A percentile compares a stretch with the other conserved stretches of the same genome.
phyloP scores from a whole-genome alignment of 1,139 yeast genomes.

The Nakaseomyces delphensis region DNA sequence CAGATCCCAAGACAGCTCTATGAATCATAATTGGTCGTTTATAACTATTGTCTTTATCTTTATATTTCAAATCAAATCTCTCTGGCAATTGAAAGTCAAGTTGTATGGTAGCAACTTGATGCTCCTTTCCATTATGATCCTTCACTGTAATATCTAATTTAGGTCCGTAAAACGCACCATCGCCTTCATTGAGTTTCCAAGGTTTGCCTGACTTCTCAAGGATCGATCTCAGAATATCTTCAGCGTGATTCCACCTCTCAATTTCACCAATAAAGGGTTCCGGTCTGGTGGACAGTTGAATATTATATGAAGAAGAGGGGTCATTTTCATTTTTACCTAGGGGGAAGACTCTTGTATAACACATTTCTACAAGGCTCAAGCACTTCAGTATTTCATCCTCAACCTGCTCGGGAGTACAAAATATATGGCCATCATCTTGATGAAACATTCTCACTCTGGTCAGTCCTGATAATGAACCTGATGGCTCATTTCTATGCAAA shows the following conservation, averaged over 20 bases:
- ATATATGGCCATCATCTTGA: slow-evolving; percentile 97
- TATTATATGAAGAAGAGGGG: slow-evolving; percentile 38
- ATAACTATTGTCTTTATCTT: slow-evolving; percentile 40
- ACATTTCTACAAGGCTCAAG: slow-evolving; percentile 63
- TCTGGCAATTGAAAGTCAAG: slow-evolving; percentile 90
- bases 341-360: slow-evolving; percentile 67
- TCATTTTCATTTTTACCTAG: slow-evolving; percentile 33
- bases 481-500: slow-evolving; percentile 87
- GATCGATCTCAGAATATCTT: slow-evolving; percentile 56
- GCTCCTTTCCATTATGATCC: slow-evolving; percentile 76
- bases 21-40: slow-evolving; percentile 85
- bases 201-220: slow-evolving; percentile 49
- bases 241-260: slow-evolving; percentile 82
- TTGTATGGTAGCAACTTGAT: slow-evolving; percentile 94
- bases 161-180: slow-evolving; percentile 98
- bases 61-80: slow-evolving; percentile 68
- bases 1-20: slow-evolving; percentile 89
- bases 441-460: slow-evolving; percentile 95
- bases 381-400: slow-evolving; percentile 69
- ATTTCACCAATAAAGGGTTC: slow-evolving; percentile 76
- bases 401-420: slow-evolving; percentile 79
- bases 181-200: slow-evolving; percentile 80
- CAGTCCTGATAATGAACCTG: slow-evolving; percentile 89
- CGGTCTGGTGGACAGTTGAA: slow-evolving; percentile 84
- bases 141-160: slow-evolving; percentile 79